Evolutionary conservation across 352 stramenopile genomes (phyloP).

Genomic region (Phytophthora vignae): DNA sequence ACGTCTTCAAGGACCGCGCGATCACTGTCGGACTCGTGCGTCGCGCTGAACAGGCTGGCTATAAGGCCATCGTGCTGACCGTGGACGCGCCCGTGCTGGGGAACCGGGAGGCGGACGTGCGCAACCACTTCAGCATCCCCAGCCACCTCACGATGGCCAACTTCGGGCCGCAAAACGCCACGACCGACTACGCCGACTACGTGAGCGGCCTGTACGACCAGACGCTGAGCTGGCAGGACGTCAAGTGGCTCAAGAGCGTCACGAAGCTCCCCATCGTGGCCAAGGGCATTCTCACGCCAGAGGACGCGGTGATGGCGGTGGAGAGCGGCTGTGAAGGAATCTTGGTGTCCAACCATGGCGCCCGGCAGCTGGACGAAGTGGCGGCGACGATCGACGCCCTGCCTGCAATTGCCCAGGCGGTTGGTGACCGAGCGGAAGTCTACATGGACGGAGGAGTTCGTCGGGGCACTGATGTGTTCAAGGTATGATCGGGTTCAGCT

Average conservation of each 20-base stretch:
- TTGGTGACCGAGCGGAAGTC: slow-evolving; percentile 86
- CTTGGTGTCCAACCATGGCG: slow-evolving; percentile 95
- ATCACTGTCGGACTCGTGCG: slow-evolving; percentile 92
- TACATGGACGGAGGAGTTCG: slow-evolving; percentile 96
- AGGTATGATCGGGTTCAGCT: slow-evolving; percentile 53
- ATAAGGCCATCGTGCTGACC: slow-evolving; percentile 94
- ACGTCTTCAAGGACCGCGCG: slow-evolving; percentile 92
- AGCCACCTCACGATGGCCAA: slow-evolving; percentile 59
- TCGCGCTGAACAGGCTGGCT: slow-evolving; percentile 91
- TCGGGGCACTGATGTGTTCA: slow-evolving; percentile 95
- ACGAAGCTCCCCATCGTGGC: slow-evolving; percentile 91
- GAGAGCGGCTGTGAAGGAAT: slow-evolving; percentile 92
- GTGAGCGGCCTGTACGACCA: slow-evolving; percentile 93
- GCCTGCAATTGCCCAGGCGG: slow-evolving; percentile 88
- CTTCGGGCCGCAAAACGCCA: slow-evolving; percentile 32
- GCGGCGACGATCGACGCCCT: slow-evolving; percentile 92
- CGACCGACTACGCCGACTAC: slow-evolving; percentile 41
- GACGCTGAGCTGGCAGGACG: slow-evolving; percentile 94
- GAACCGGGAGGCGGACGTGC: slow-evolving; percentile 94
- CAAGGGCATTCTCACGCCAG: slow-evolving; percentile 92
- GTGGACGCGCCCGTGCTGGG: slow-evolving; percentile 96
- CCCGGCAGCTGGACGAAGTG: slow-evolving; percentile 91
- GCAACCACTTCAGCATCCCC: slow-evolving; percentile 91
- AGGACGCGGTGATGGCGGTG: slow-evolving; percentile 92
- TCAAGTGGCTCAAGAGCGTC: slow-evolving; percentile 92